phyloP scores from a whole-genome alignment of 2,329 filamentous ascomycete species.

The Xylariaceae sp. region DNA sequence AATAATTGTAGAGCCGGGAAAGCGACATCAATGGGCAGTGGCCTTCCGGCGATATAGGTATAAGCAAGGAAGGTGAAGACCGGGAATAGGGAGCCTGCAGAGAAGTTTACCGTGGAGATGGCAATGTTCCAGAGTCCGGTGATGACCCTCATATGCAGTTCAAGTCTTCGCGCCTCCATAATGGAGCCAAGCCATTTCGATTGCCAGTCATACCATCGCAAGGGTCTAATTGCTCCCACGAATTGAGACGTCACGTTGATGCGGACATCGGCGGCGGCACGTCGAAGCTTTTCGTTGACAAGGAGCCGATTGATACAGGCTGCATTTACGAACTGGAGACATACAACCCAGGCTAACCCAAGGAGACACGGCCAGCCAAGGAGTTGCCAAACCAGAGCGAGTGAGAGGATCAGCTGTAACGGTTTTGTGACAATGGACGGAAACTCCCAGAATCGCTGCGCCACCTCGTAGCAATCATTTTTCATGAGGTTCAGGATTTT shows the following conservation, averaged over 20 bases:
- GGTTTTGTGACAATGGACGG: conserved; percentile 71
- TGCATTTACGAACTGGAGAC: conserved; percentile 67
- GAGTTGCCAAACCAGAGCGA: conserved; percentile 70
- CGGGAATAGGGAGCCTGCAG: conserved; percentile 71
- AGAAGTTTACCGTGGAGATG: conserved; percentile 65
- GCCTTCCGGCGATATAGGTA: conserved; percentile 63
- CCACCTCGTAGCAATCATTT: conserved; percentile 75
- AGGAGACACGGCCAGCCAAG: conserved; percentile 76
- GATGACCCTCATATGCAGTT: conserved; percentile 61
- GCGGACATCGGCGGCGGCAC: conserved; percentile 70
- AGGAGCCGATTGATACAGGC: conserved; percentile 63
- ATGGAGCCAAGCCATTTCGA: conserved; percentile 67
- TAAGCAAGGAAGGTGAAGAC: conserved; percentile 79
- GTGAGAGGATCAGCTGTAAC: conserved; percentile 68
- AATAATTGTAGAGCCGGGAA: conserved; percentile 86
- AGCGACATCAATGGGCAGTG: conserved; percentile 73
- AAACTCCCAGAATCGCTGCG: conserved; percentile 86
- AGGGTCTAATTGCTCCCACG: conserved; percentile 77
- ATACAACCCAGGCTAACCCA: conserved; percentile 64
- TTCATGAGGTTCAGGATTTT: conserved; percentile 89
- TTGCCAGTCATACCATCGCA: conserved; percentile 82
- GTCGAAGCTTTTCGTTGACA: conserved; percentile 64
- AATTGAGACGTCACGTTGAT: conserved; percentile 81
- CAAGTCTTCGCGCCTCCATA: conserved; percentile 61
- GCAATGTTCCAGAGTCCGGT: conserved; percentile 58